These are phyloP conservation scores for Quercus engelmannii DNA, from an alignment of 306 rosid genomes.

Conservation along the genomic window DNA sequence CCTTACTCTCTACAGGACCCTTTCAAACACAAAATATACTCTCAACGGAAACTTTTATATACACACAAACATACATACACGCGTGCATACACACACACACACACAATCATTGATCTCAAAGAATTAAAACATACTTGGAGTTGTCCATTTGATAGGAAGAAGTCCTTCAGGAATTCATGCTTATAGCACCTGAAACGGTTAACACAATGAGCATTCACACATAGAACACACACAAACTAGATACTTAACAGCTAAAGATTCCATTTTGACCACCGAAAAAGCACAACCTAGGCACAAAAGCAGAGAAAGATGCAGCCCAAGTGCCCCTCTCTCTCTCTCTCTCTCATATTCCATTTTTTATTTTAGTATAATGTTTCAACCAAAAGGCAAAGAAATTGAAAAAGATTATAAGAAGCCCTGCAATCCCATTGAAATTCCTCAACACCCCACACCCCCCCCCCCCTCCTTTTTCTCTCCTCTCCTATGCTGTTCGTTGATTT, in stretches of 20 bases:
- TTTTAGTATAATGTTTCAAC: neutral
- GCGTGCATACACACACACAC: neutral
- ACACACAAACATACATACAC: neutral
- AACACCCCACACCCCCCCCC: too few species aligned
- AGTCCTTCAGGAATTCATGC: constrained; percentile 94
- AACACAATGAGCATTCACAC: constrained; percentile 18
- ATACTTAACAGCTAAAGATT: constrained; percentile 9
- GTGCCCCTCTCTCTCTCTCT: neutral
- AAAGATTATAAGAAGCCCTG: neutral
- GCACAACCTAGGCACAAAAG: neutral
- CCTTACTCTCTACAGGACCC: neutral
- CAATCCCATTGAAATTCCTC: too few species aligned
- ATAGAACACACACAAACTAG: constrained; percentile 7
- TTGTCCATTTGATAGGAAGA: constrained; percentile 89
- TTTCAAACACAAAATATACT: neutral
- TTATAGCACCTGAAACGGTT: constrained; percentile 72
- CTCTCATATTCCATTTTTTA: neutral
- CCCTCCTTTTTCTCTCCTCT: too few species aligned
- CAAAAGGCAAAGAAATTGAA: neutral
- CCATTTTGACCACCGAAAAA: constrained; percentile 4
- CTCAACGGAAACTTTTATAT: neutral
- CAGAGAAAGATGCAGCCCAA: neutral
- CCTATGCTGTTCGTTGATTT: neutral
- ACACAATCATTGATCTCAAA: neutral
- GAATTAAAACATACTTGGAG: constrained; percentile 67